A percentile compares a stretch with the other conserved stretches of the same genome.
phyloP scores from a whole-genome alignment of 2,329 filamentous ascomycete genomes.

The Talaromyces sp. region DNA sequence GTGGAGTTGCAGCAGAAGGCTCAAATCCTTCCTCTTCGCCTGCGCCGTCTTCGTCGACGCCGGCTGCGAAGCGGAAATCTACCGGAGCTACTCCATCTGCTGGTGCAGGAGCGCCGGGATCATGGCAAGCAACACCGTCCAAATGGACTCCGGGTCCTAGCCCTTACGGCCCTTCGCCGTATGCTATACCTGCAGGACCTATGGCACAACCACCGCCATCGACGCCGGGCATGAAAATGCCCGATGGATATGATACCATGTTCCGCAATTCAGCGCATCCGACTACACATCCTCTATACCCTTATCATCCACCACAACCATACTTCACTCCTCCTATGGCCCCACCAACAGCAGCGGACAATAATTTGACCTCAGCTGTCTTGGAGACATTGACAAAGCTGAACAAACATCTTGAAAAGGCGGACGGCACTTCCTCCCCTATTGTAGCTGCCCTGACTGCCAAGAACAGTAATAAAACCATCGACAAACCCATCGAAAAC shows the following conservation, averaged over 20 bases:
- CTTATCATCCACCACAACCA: conserved; percentile 2
- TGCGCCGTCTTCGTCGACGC: not conserved
- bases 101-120: not conserved
- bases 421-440: conserved; percentile 22
- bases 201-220: conserved; percentile 14
- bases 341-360: conserved; percentile 13
- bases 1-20: not conserved
- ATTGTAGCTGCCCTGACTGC: conserved; percentile 26
- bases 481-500: not conserved
- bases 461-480: not conserved
- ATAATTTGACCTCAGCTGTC: conserved; percentile 30
- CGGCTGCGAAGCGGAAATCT: not conserved
- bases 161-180: not conserved
- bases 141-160: conserved; percentile 4
- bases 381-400: conserved; percentile 37
- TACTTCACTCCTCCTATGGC: conserved; percentile 3
- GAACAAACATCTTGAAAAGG: conserved; percentile 35
- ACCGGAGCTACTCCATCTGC: not conserved
- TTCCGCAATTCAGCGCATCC: conserved; percentile 25
- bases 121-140: conserved; percentile 15
- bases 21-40: not conserved
- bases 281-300: conserved; percentile 12
- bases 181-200: not conserved
- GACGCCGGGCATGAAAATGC: conserved; percentile 29
- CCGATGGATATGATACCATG: conserved; percentile 41